phyloP scores from a whole-genome alignment of 2,329 filamentous ascomycete genomes.

The Grosmannia clavigera region DNA sequence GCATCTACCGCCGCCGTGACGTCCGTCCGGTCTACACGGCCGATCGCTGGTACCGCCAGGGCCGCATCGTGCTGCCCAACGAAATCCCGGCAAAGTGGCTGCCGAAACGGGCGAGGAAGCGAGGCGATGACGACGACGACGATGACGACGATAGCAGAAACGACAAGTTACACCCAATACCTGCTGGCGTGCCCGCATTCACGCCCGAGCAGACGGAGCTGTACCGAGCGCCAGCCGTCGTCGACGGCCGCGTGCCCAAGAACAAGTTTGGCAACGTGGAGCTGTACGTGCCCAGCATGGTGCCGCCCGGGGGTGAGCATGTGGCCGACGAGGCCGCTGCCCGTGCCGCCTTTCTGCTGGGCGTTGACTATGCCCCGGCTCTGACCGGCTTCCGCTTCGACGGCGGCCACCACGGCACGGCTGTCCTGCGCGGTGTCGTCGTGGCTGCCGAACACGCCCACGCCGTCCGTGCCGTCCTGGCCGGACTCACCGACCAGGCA shows the following conservation, averaged over 20 bases:
- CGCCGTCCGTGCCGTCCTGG: conserved; percentile 57
- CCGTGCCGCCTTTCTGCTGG: conserved; percentile 61
- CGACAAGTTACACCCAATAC: conserved; percentile 15
- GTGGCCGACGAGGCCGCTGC: conserved; percentile 47
- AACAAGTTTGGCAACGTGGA: conserved; percentile 94
- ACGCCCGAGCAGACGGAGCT: conserved; percentile 53
- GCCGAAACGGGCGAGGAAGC: conserved; percentile 29
- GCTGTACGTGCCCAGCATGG: conserved; percentile 83
- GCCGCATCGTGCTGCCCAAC: conserved; percentile 62
- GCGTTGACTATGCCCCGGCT: conserved; percentile 78
- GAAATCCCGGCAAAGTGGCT: conserved; percentile 76
- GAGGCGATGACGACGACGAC: not conserved
- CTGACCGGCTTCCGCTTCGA: conserved; percentile 84
- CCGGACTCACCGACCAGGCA: conserved; percentile 53
- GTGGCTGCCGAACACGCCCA: conserved; percentile 61
- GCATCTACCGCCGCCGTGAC: conserved; percentile 70
- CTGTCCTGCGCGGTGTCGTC: conserved; percentile 66
- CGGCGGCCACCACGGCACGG: conserved; percentile 66
- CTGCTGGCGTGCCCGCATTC: conserved; percentile 42
- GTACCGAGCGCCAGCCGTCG: conserved; percentile 65
- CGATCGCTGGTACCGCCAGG: conserved; percentile 85
- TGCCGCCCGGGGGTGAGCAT: conserved; percentile 70
- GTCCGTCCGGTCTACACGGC: conserved; percentile 66
- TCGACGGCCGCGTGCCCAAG: conserved; percentile 65
- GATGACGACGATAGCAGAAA: not conserved